phyloP scores from a whole-genome alignment of 352 stramenopile genomes.

The Phytophthora vignae region DNA sequence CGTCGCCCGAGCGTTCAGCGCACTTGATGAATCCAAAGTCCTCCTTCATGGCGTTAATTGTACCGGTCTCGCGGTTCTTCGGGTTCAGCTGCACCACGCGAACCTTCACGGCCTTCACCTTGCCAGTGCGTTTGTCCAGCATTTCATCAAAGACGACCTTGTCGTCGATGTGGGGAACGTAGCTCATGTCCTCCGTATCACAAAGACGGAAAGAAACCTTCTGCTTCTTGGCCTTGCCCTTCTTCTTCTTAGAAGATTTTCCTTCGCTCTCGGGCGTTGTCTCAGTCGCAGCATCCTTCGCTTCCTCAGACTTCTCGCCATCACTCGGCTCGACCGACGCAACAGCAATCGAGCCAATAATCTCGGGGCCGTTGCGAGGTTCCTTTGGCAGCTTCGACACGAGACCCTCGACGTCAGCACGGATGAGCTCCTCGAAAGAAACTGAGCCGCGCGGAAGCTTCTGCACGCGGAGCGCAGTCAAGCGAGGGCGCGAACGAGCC shows the following conservation, averaged over 20 bases:
- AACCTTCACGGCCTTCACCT: constrained; percentile 69
- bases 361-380: constrained; percentile 62
- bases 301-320: constrained; percentile 28
- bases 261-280: constrained; percentile 27
- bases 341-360: constrained; percentile 65
- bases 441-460: constrained; percentile 64
- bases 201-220: constrained; percentile 63
- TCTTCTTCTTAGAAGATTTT: constrained; percentile 53
- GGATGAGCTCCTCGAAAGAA: constrained; percentile 71
- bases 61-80: constrained; percentile 71
- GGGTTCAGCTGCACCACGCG: constrained; percentile 67
- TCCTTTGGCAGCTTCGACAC: constrained; percentile 76
- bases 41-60: constrained; percentile 76
- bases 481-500: constrained; percentile 36
- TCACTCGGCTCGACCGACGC: constrained; percentile 6
- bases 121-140: constrained; percentile 71
- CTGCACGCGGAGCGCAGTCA: constrained; percentile 77
- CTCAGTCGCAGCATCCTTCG: constrained; percentile 11
- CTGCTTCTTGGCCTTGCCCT: constrained; percentile 31
- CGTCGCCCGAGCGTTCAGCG: constrained; percentile 65
- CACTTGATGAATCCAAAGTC: constrained; percentile 90
- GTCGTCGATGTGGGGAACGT: constrained; percentile 66
- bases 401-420: constrained; percentile 61
- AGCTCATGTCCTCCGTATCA: constrained; percentile 73
- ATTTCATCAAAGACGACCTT: constrained; percentile 75